A percentile compares a stretch with the other conserved stretches of the same genome.
phyloP scores from a whole-genome alignment of 2,329 filamentous ascomycete genomes.

The Metarhizium rileyi region DNA sequence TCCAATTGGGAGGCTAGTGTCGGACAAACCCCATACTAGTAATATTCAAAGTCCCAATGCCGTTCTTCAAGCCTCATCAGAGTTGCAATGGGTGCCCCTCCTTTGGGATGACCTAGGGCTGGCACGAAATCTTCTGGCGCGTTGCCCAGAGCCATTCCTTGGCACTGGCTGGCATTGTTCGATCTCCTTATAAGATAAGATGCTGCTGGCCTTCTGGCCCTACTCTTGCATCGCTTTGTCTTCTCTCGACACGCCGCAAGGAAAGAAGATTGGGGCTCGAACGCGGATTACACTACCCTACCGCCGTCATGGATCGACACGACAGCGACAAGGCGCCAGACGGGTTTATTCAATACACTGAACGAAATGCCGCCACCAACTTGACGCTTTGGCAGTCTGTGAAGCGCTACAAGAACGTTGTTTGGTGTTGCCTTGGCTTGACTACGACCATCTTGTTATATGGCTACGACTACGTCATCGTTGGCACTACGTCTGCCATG shows the following conservation, averaged over 20 bases:
- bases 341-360: not conserved
- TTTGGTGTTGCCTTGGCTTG: constrained; percentile 16
- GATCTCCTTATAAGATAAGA: too few relatives aligned
- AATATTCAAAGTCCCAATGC: not conserved
- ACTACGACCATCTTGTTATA: constrained; percentile 18
- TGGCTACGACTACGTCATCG: constrained; percentile 20
- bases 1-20: not conserved
- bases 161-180: too few relatives aligned
- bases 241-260: not conserved
- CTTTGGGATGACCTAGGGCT: not conserved
- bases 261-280: not conserved
- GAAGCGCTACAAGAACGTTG: constrained; percentile 15
- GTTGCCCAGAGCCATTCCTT: too few relatives aligned
- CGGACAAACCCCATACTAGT: not conserved
- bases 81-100: not conserved
- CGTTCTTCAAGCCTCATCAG: not conserved
- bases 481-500: constrained; percentile 22
- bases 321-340: not conserved
- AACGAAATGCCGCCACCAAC: not conserved
- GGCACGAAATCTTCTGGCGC: too few relatives aligned
- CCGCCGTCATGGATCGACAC: not conserved
- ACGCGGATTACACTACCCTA: not conserved
- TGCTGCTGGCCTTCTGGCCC: too few relatives aligned
- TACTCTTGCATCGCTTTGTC: not conserved
- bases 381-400: constrained; percentile 13